These are phyloP conservation scores for Macadamia integrifolia DNA, from an alignment of 164 flowering plant species.

Conservation along the genomic window DNA sequence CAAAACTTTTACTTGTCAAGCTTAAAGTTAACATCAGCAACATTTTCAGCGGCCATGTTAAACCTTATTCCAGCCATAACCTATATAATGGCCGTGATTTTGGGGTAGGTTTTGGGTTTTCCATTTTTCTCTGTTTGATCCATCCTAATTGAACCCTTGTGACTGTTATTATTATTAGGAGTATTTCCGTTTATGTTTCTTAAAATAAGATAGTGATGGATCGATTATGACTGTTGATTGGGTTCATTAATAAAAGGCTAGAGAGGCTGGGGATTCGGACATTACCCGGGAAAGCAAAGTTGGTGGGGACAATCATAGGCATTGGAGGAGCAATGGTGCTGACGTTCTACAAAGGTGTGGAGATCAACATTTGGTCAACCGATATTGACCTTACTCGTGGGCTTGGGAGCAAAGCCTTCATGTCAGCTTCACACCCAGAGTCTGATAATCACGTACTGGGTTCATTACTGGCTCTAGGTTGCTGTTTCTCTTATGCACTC, in stretches of 20 bases:
- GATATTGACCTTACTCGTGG: conserved; percentile 24
- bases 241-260: conserved; percentile 18
- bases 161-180: no score
- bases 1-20: conserved; percentile 44
- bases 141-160: not conserved
- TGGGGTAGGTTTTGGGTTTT: conserved; percentile 25
- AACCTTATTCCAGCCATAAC: conserved; percentile 64
- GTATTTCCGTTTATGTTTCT: no score
- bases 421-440: conserved; percentile 3
- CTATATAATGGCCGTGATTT: conserved; percentile 41
- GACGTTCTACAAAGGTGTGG: conserved; percentile 58
- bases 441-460: conserved; percentile 27
- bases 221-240: no score
- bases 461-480: conserved; percentile 21
- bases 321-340: conserved; percentile 73
- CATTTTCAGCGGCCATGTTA: conserved; percentile 52
- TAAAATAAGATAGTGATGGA: no score
- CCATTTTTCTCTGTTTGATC: not conserved
- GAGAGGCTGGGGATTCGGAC: conserved; percentile 33
- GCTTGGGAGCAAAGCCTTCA: not conserved
- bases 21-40: conserved; percentile 47
- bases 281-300: conserved; percentile 41
- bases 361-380: conserved; percentile 34
- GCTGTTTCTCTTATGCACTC: conserved; percentile 29
- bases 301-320: conserved; percentile 49